These are phyloP conservation scores for Aureobasidium sp. DNA, from an alignment of 2,329 filamentous ascomycete genomes.

Conservation along the genomic window DNA sequence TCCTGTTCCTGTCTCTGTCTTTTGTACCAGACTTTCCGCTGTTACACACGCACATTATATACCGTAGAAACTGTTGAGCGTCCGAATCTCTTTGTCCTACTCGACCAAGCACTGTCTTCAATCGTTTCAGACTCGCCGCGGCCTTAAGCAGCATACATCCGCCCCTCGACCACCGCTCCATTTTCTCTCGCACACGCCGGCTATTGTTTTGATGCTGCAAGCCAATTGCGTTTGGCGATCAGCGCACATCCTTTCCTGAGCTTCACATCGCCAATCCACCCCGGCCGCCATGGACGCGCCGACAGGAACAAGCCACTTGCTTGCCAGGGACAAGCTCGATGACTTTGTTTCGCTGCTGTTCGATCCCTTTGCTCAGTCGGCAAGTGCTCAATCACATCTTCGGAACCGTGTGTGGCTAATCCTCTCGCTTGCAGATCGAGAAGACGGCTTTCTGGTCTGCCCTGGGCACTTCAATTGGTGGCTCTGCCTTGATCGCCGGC, in stretches of 20 bases:
- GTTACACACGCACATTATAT: background rate
- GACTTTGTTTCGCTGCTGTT: background rate
- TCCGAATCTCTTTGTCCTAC: constrained; percentile 5
- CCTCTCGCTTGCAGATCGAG: constrained; percentile 36
- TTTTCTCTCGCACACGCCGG: background rate
- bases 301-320: background rate
- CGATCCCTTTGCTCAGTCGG: constrained; percentile 8
- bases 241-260: background rate
- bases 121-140: constrained; percentile 4
- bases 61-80: constrained; percentile 1
- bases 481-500: constrained; percentile 65
- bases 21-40: background rate
- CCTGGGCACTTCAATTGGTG: constrained; percentile 66
- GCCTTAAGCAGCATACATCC: constrained; percentile 3
- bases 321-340: background rate
- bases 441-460: constrained; percentile 65
- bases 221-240: background rate
- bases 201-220: constrained; percentile 7
- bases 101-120: background rate
- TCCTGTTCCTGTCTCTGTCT: background rate
- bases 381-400: background rate
- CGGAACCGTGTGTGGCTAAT: background rate
- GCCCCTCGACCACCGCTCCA: background rate
- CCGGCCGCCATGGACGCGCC: constrained; percentile 6
- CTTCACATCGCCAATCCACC: background rate